These are phyloP conservation scores for Serendipita sp. DNA, from an alignment of 768 basidiomycete species.

Conservation along the genomic window DNA sequence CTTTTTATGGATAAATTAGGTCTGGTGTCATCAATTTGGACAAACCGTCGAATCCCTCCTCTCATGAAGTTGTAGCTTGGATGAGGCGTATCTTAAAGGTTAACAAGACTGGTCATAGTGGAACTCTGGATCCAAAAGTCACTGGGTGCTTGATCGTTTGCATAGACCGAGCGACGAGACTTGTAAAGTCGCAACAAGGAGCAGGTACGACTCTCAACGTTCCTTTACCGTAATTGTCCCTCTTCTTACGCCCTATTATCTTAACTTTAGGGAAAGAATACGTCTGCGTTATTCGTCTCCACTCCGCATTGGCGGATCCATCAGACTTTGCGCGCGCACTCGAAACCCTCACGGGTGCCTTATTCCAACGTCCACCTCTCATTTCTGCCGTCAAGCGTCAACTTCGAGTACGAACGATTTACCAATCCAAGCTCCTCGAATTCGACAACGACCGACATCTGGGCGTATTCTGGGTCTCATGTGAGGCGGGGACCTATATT, in stretches of 20 bases:
- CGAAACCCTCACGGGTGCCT: slow-evolving; percentile 91
- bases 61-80: slow-evolving; percentile 99
- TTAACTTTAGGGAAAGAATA: slow-evolving; percentile 68
- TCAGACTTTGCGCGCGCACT: slow-evolving; percentile 81
- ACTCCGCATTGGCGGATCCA: slow-evolving; percentile 64
- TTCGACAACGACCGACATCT: slow-evolving; percentile 96
- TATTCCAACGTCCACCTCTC: slow-evolving; percentile 96
- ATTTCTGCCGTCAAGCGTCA: slow-evolving; percentile 99
- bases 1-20: slow-evolving; percentile 27
- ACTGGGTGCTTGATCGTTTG: slow-evolving; percentile 98
- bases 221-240: neutral
- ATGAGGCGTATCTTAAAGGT: slow-evolving; percentile 87
- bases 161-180: slow-evolving; percentile 92
- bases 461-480: slow-evolving; percentile 95
- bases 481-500: slow-evolving; percentile 73
- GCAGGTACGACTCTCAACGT: slow-evolving; percentile 43
- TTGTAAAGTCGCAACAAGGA: slow-evolving; percentile 97
- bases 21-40: slow-evolving; percentile 98
- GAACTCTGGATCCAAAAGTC: slow-evolving; percentile 97
- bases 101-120: slow-evolving; percentile 98
- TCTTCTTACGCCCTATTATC: too few species aligned
- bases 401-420: slow-evolving; percentile 90
- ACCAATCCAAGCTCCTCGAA: slow-evolving; percentile 88
- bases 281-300: slow-evolving; percentile 87
- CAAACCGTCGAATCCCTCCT: slow-evolving; percentile 98